A percentile compares a stretch with the other conserved stretches of the same genome.
phyloP scores from a whole-genome alignment of 2,329 filamentous ascomycete genomes.

The Aspergillus pseudonomiae region DNA sequence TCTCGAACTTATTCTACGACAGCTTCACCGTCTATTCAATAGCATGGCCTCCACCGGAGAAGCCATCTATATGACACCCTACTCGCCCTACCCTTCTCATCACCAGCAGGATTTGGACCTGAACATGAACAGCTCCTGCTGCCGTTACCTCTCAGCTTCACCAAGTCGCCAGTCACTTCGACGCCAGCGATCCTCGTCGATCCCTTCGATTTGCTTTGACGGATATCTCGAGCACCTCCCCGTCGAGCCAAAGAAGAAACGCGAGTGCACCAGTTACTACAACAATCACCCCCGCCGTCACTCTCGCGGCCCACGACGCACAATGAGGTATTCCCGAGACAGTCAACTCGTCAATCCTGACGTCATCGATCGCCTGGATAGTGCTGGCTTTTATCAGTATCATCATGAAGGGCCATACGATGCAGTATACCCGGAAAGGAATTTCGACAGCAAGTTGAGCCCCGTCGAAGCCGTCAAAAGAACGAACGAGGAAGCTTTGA shows the following conservation, averaged over 20 bases:
- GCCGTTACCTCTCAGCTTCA: slow-evolving; percentile 30
- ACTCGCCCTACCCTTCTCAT: slow-evolving; percentile 19
- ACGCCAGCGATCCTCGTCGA: slow-evolving; percentile 24
- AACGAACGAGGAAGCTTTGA: slow-evolving; percentile 75
- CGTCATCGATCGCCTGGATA: slow-evolving; percentile 78
- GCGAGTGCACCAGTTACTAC: slow-evolving; percentile 15
- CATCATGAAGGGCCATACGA: slow-evolving; percentile 93
- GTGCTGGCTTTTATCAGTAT: slow-evolving; percentile 65
- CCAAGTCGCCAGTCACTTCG: slow-evolving; percentile 22
- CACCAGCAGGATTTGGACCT: slow-evolving; percentile 27
- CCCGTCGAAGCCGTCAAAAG: slow-evolving; percentile 76
- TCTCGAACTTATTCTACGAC: slow-evolving; percentile 1
- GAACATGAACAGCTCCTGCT: slow-evolving; percentile 31
- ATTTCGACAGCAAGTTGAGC: slow-evolving; percentile 63
- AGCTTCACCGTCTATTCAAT: slow-evolving; percentile 9
- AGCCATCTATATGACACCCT: slow-evolving; percentile 25
- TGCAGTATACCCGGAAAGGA: slow-evolving; percentile 74
- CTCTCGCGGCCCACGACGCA: slow-evolving; percentile 21
- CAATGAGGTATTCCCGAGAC: slow-evolving; percentile 20
- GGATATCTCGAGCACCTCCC: slow-evolving; percentile 30
- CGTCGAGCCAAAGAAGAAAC: slow-evolving; percentile 25
- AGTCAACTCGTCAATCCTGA: slow-evolving; percentile 64
- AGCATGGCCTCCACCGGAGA: slow-evolving; percentile 23
- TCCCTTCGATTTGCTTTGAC: slow-evolving; percentile 29
- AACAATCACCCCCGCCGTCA: slow-evolving; percentile 13